Conservation (phyloP, 768 basidiomycete genomes). For the Chiua virens region DNA sequence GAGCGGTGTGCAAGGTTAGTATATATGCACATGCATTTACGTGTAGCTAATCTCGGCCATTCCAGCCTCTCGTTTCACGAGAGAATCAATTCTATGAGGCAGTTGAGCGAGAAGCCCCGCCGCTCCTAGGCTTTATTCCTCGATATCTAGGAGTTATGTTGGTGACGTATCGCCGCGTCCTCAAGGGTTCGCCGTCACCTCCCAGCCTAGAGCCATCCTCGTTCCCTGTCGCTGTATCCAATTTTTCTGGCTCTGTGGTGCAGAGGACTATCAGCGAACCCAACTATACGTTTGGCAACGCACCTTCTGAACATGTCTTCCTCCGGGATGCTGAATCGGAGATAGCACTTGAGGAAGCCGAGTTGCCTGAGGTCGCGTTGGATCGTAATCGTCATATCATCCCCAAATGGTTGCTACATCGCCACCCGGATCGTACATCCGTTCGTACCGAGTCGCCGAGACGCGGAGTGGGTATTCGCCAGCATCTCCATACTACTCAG, state of each 20-base stretch:
- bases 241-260: constrained; percentile 27
- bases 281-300: constrained; percentile 1
- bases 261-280: constrained; percentile 30
- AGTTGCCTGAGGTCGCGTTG: constrained; percentile 92
- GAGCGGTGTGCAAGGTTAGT: constrained; percentile 97
- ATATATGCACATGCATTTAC: not conserved
- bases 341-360: constrained; percentile 60
- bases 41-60: constrained; percentile 12
- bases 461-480: constrained; percentile 29
- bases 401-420: constrained; percentile 84
- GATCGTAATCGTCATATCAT: constrained; percentile 96
- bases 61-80: constrained; percentile 89
- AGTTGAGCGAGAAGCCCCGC: constrained; percentile 91
- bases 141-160: constrained; percentile 98
- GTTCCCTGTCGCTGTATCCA: constrained; percentile 18
- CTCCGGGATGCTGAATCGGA: constrained; percentile 40
- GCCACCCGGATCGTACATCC: constrained; percentile 46
- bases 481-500: constrained; percentile 41
- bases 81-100: constrained; percentile 99
- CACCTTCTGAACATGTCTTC: constrained; percentile 6
- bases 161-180: constrained; percentile 88
- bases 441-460: constrained; percentile 40
- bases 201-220: constrained; percentile 16
- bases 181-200: constrained; percentile 37
- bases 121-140: constrained; percentile 92